Percentiles rank a stretch among this genome's conserved stretches.
Conservation (phyloP, 768 basidiomycete genomes). For the Coprinopsis marcescibilis region DNA sequence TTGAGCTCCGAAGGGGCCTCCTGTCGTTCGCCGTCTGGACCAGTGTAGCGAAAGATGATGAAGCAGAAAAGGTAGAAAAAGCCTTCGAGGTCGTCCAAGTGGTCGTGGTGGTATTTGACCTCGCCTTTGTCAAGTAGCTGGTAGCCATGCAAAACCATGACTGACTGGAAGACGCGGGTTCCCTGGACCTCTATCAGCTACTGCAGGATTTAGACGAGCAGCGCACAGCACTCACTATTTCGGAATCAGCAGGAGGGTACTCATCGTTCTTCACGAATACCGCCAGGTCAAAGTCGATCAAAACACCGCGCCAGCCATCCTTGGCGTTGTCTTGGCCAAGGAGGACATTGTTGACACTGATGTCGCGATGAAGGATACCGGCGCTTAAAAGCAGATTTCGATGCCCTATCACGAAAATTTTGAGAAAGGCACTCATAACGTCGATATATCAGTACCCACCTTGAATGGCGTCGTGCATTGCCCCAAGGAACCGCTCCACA, state of each 20-base stretch:
- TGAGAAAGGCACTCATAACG: not conserved
- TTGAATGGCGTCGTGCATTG: not conserved
- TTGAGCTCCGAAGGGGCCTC: not conserved
- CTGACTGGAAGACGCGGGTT: not conserved
- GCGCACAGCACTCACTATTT: not conserved
- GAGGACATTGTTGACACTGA: not conserved
- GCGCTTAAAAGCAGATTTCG: not conserved
- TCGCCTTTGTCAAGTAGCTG: not conserved
- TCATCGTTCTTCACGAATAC: not conserved
- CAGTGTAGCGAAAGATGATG: not conserved
- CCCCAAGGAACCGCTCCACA: not conserved
- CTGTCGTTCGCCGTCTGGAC: not conserved
- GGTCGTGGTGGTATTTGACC: not conserved
- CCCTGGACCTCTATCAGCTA: not conserved
- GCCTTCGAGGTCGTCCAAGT: not conserved
- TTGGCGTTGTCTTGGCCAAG: not conserved
- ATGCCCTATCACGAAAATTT: not conserved
- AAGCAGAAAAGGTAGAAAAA: not conserved
- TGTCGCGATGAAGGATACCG: no score
- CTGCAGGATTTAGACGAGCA: not conserved
- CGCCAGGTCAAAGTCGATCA: not conserved
- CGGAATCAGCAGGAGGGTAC: not conserved
- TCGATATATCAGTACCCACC: not conserved
- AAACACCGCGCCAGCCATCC: not conserved
- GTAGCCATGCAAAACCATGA: no score